Percentiles rank a stretch among this genome's conserved stretches.
phyloP scores from a whole-genome alignment of 257 asterid species.

The Fraxinus excelsior region DNA sequence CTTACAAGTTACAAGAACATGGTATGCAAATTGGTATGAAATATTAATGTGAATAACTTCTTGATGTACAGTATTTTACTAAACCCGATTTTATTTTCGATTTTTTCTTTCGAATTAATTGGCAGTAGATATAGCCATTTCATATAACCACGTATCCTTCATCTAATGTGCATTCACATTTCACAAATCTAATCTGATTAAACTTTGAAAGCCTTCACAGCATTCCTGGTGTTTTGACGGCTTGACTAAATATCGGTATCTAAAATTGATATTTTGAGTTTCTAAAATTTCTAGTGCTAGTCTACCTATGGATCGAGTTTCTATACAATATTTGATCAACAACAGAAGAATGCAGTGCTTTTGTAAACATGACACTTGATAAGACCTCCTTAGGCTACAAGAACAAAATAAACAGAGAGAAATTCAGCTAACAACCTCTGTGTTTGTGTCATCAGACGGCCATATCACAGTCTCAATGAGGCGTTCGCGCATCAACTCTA shows the following conservation, averaged over 20 bases:
- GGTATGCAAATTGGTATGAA: conserved; percentile 15
- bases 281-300: not conserved
- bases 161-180: too few relatives aligned
- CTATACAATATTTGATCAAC: not conserved
- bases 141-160: too few relatives aligned
- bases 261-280: not conserved
- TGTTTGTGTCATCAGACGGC: conserved; percentile 76
- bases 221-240: not conserved
- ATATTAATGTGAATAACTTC: not conserved
- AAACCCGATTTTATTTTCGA: not conserved
- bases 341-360: not conserved
- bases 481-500: conserved; percentile 83
- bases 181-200: too few relatives aligned
- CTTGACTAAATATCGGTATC: not conserved
- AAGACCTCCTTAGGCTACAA: conserved; percentile 6
- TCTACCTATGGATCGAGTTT: not conserved
- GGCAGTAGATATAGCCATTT: not conserved
- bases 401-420: not conserved
- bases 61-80: not conserved
- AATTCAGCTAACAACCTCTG: conserved; percentile 51
- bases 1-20: conserved; percentile 16
- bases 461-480: conserved; percentile 79
- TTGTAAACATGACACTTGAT: not conserved
- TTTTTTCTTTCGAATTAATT: not conserved
- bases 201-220: not conserved